Conservation (phyloP, 2,329 filamentous ascomycete genomes). For the Xylariaceae sp. region DNA sequence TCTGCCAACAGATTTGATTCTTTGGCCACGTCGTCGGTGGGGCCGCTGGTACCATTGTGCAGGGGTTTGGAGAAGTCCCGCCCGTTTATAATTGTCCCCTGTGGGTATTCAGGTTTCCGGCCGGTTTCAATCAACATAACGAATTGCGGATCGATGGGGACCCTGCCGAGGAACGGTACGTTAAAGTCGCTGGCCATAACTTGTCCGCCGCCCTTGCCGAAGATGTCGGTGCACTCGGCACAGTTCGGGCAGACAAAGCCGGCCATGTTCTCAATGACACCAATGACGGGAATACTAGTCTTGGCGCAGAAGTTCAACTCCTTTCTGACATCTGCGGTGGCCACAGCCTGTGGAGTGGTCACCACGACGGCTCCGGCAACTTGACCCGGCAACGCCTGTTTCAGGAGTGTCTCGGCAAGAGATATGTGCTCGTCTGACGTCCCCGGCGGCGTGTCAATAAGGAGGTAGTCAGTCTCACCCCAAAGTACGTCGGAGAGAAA, state of each 20-base stretch:
- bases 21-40: conserved; percentile 30
- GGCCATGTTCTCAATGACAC: conserved; percentile 96
- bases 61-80: conserved; percentile 44
- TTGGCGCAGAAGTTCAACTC: conserved; percentile 91
- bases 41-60: conserved; percentile 25
- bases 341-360: conserved; percentile 91
- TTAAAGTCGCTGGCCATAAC: conserved; percentile 83
- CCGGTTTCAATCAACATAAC: conserved; percentile 78
- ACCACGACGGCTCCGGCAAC: conserved; percentile 87
- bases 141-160: conserved; percentile 92
- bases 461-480: conserved; percentile 80
- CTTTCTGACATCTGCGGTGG: conserved; percentile 89
- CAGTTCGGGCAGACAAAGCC: conserved; percentile 79
- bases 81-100: conserved; percentile 59
- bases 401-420: conserved; percentile 76
- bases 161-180: conserved; percentile 76
- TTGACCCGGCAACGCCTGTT: conserved; percentile 57
- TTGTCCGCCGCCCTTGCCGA: conserved; percentile 83
- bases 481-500: conserved; percentile 90
- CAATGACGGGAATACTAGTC: conserved; percentile 71
- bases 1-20: conserved; percentile 52
- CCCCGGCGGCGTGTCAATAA: conserved; percentile 93
- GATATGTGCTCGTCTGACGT: conserved; percentile 98
- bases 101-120: conserved; percentile 59
- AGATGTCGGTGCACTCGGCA: conserved; percentile 86